Percentiles rank a stretch among this genome's conserved stretches.
Conservation (phyloP, 805 yeast species). For the Cyberlindnera misumaiensis region DNA sequence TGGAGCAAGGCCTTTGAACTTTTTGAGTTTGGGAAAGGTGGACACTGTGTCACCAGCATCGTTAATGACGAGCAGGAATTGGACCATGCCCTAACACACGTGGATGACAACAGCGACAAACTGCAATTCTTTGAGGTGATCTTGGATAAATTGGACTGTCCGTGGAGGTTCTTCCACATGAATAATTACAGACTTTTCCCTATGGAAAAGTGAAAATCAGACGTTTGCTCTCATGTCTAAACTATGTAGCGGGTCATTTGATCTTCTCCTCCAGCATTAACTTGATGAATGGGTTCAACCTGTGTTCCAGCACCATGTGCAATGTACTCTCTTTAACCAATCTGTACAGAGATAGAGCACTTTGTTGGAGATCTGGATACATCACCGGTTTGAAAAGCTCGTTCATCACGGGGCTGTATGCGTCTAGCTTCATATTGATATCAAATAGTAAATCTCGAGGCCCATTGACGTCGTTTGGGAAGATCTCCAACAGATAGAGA, state of each 20-base stretch:
- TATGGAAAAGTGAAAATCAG: constrained; percentile 1
- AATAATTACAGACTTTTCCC: constrained; percentile 24
- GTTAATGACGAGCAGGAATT: constrained; percentile 35
- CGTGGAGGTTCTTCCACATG: constrained; percentile 51
- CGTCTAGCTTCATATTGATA: constrained; percentile 4
- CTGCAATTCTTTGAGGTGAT: constrained; percentile 54
- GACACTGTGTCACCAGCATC: constrained; percentile 20
- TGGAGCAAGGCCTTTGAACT: constrained; percentile 65
- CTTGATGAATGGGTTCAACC: constrained; percentile 12
- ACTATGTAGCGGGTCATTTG: background rate
- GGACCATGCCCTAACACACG: constrained; percentile 24
- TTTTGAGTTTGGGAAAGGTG: constrained; percentile 41
- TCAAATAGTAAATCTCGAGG: constrained; percentile 15
- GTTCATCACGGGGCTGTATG: constrained; percentile 5
- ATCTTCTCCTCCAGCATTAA: constrained; percentile 4
- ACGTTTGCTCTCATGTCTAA: background rate
- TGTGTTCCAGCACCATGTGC: constrained; percentile 12
- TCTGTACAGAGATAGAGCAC: constrained; percentile 7
- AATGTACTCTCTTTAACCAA: constrained; percentile 8
- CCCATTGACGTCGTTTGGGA: constrained; percentile 8
- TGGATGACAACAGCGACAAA: constrained; percentile 22
- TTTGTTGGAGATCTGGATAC: constrained; percentile 5
- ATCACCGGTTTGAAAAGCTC: constrained; percentile 16
- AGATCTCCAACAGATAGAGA: constrained; percentile 19
- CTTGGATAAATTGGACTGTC: constrained; percentile 55